Base-by-base conservation (phyloP, 108 stramenopile genomes). In the Fragilariopsis cylindrus region DNA sequence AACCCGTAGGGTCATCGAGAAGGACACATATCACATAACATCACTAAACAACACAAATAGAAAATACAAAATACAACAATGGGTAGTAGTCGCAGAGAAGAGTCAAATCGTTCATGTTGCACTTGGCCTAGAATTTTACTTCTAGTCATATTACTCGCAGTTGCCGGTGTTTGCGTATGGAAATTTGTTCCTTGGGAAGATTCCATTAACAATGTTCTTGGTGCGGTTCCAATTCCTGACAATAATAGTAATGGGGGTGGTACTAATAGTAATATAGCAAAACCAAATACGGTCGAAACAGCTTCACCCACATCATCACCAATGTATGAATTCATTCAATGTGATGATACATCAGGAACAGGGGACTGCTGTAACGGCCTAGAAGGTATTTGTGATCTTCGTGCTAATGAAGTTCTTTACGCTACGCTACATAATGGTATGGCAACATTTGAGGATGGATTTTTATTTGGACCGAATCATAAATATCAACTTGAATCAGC, bases 341-440 rank as follows among this genome's bases (percentile, higher is more conserved):
- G 69, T 56, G 48, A 74, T 16, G 47, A 43, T 45, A 16, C 15
- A 3, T 53, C 72, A 11, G 56, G 49, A 19, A 30, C 18, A 60
- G 41, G 53, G 7, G 52, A 71, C 41, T 89, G 90, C 75, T 89
- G 88, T 74, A 91, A 91, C 62, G 90, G 90, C 5, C 83, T 91
- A 3, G 69, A 79, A 11, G 78, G 78, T 40, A 52, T 82, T 41
- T 93, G 92, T 56, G 74, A 89, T 39, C 67, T 91, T 30, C 41
- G 77, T n/a, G 80, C 85, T 1, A 73, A 89, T 60, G 74, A 90
- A 70, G 69, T 93, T 2, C 12, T 89, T 65, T 93, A 73, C 46
- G 79, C 90, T 21, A 82, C 77, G 15, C 71, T 82, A 7, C 92
- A 93, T 70, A 93, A 93, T 65, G 92, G 87, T 21, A 82, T 80